These are phyloP conservation scores for Aspergillus floridensis DNA, from an alignment of 2,329 filamentous ascomycete species.

Conservation along the genomic window DNA sequence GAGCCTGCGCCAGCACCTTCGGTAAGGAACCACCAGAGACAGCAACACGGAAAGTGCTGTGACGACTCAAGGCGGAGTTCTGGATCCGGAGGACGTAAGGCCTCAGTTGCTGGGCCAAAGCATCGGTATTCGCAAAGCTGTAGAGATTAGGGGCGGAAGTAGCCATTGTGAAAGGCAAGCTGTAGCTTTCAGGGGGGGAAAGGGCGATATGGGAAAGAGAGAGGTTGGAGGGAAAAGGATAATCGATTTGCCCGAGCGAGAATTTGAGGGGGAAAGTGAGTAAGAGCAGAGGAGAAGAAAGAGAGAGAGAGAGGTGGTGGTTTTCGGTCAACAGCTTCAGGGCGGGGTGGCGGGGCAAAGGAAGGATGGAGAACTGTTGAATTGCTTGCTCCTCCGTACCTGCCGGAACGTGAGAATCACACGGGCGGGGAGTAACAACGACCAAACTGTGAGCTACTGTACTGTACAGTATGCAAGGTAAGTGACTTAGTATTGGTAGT, in stretches of 20 bases:
- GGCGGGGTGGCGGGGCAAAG: slow-evolving; percentile 18
- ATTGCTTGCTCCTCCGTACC: slow-evolving; percentile 3
- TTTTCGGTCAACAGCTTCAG: slow-evolving; percentile 15
- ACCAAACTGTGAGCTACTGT: not conserved
- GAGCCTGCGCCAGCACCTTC: slow-evolving; percentile 78
- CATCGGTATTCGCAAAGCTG: slow-evolving; percentile 68
- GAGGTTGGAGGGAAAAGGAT: not conserved
- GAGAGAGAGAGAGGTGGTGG: not conserved
- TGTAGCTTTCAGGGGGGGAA: not conserved
- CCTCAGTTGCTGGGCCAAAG: slow-evolving; percentile 74
- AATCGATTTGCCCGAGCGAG: not conserved
- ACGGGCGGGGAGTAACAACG: not conserved
- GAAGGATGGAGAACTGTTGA: slow-evolving; percentile 1
- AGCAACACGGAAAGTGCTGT: slow-evolving; percentile 82
- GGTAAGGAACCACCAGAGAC: slow-evolving; percentile 94
- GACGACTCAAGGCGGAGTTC: slow-evolving; percentile 73
- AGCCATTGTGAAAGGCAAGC: slow-evolving; percentile 34
- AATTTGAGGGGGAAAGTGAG: not conserved
- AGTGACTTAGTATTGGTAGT: not conserved
- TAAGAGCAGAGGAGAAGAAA: not conserved
- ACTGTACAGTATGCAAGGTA: too few relatives aligned
- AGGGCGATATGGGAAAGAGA: not conserved
- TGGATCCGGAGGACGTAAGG: slow-evolving; percentile 80
- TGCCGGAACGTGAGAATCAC: slow-evolving; percentile 10
- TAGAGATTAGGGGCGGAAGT: slow-evolving; percentile 62